Evolutionary conservation across 331 rosid species (phyloP), one percentile per base, ranked within the genome.

Genomic region (Prunus yedoensis): DNA sequence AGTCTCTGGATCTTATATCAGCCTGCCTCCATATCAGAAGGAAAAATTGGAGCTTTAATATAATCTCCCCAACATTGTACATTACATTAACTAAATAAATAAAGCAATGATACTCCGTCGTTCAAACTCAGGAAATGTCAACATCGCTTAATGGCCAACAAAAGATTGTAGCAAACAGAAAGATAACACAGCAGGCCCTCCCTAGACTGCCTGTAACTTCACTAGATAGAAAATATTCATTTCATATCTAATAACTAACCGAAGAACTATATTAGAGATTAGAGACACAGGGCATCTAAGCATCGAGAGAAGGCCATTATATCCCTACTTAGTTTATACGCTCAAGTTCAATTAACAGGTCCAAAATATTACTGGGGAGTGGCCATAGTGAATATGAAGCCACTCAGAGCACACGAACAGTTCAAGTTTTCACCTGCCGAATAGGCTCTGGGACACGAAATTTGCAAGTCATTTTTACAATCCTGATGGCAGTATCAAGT

Each of bases 1-100:
- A 75, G 63, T 90, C 96, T 70, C 99, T 89, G 14, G 97, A 94
- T 80, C 92, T 88, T 80, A 92, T 90, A 83, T 94, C 97, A 78
- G 97, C 99, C 97, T 92, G 92, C 84, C 69, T 81, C 75, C 76
- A 77, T 73, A 72, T 72, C 59, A 66, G n/a, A 66, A 73, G 54
- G 78, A 79, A 74, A 35, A 56, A 35, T 59, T 28, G 14, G 56
- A 68, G 73, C 62, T 57, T 70, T 70, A 53, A 32, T 5, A 43
- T 43, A 32, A 12, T 23, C 8, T 47, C 56, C 59, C 41, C 58
- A 41, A 65, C 38, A 74, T 16, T 4, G 47, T 41, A 8, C 27
- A 14, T n/a, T 16, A 28, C 41, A 56, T 16, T 0, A 54, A 76
- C 43, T 67, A 66, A 28, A 45, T 10, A 60, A 47, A 18, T 7